phyloP scores from a whole-genome alignment of 345 rosid species.

The Cardiospermum halicacabum region DNA sequence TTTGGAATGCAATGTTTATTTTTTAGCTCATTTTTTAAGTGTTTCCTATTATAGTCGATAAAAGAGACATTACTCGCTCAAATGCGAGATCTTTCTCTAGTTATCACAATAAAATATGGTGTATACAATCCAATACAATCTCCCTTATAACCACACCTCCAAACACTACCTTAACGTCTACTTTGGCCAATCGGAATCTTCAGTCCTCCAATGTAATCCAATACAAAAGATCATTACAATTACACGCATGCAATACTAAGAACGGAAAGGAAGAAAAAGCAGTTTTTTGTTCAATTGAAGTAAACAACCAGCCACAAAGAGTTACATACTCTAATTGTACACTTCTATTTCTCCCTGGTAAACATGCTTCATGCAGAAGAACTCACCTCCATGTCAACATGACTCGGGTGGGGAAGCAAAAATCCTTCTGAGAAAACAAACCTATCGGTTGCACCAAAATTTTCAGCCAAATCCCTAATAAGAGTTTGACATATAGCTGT shows the following conservation, averaged over 20 bases:
- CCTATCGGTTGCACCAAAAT: conserved; percentile 48
- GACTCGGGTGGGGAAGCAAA: conserved; percentile 18
- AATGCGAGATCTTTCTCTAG: too few species aligned
- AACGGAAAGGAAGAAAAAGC: neutral
- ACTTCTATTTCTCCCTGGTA: neutral
- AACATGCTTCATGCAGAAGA: conserved; percentile 16
- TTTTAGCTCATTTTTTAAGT: too few species aligned
- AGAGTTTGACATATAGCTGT: conserved; percentile 35
- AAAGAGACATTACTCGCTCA: too few species aligned
- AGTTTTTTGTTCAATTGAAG: neutral
- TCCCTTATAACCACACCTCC: too few species aligned
- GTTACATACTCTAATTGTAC: neutral
- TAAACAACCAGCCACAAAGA: neutral
- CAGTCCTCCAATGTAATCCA: too few species aligned
- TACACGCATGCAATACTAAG: neutral
- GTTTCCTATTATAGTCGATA: too few species aligned
- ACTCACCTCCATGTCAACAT: conserved; percentile 18
- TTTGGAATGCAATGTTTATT: too few species aligned
- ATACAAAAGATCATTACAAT: neutral
- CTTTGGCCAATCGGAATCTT: too few species aligned
- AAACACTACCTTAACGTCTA: too few species aligned
- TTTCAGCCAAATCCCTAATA: conserved; percentile 56
- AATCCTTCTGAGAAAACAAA: conserved; percentile 51
- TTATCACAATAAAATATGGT: too few species aligned
- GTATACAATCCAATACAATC: too few species aligned